Evolutionary conservation across 345 rosid species (phyloP).

Genomic region (Ceriops zippeliana): DNA sequence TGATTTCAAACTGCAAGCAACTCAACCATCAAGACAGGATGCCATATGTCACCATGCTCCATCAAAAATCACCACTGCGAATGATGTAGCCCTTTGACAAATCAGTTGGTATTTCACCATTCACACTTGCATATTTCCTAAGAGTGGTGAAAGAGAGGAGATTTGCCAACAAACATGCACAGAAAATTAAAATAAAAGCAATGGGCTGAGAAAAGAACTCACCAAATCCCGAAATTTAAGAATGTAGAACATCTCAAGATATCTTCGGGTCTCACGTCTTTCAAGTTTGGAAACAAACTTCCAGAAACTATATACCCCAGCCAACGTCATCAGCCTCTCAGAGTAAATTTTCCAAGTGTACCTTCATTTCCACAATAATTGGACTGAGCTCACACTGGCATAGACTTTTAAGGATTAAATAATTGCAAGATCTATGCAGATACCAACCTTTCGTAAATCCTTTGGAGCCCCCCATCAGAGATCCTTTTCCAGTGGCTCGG

Average conservation of each 20-base stretch:
- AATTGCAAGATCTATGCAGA: not conserved
- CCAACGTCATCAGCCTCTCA: slow-evolving; percentile 84
- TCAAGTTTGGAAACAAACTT: slow-evolving; percentile 86
- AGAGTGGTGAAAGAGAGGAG: not conserved
- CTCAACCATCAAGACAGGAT: no score
- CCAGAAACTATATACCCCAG: slow-evolving; percentile 98
- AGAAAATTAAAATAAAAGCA: not conserved
- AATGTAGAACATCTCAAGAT: slow-evolving; percentile 98
- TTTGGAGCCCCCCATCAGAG: slow-evolving; percentile 71
- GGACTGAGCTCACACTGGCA: slow-evolving; percentile 16
- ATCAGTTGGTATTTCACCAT: no score
- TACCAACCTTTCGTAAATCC: slow-evolving; percentile 75
- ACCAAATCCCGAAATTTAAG: slow-evolving; percentile 92
- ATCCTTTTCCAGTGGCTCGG: slow-evolving; percentile 71
- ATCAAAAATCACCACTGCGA: not conserved
- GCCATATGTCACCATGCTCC: not conserved
- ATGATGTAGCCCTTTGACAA: no score
- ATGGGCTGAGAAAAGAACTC: slow-evolving; percentile 14
- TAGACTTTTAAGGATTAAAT: not conserved
- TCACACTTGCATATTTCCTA: not conserved
- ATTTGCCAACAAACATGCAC: not conserved
- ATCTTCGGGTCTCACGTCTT: slow-evolving; percentile 83
- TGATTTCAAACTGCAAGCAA: no score
- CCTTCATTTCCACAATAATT: slow-evolving; percentile 34
- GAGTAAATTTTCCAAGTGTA: slow-evolving; percentile 98